Evolutionary conservation across 2,329 filamentous ascomycete species (phyloP), one percentile per base, ranked within the genome.

Genomic region (Tolypocladium ophioglossoides): DNA sequence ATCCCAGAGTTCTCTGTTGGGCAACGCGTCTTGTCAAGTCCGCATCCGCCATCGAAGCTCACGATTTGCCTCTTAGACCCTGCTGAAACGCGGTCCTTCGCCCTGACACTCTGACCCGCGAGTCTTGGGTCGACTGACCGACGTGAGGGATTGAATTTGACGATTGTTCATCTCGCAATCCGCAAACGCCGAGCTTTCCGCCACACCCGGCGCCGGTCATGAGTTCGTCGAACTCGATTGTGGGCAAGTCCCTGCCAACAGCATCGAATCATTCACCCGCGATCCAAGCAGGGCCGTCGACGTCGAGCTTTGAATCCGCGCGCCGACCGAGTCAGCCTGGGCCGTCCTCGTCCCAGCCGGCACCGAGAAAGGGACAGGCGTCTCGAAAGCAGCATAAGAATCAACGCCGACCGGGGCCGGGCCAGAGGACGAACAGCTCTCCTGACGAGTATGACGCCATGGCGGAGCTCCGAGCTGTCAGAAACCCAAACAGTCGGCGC

Each of bases 381-480:
- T 77, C 80, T 52, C 87, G 86, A 70, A 91, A 86, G 68, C 90
- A 94, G 70, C 90, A 96, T 73, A 91, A 89, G 68, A 83, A 83
- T 59, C 87, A 91, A 65, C 86, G 85, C 64, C 84, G 85, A 65
- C 87, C 90, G 50, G 77, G 80, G 54, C 57, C 65, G 20, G 67
- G 64, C 40, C 66, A 70, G 40, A 64, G 71, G 50, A 75, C 61
- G 41, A 60, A 62, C 52, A 62, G 61, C 27, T 61, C 63, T 10
- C 58, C 86, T 61, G 80, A 86, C 67, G 85, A 91, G 74, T 91
- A 96, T 74, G 91, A 96, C 80, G 83, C 83, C 63, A 85, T 95
- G 81, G 90, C 84, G 60, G 91, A 96, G 75, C 78, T 91, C 57
- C 73, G 78, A 59, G 79, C 78, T 22, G 69, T 83, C 55, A 74